phyloP scores from a whole-genome alignment of 2,329 filamentous ascomycete species.

The Pyrenophora tritici-repentis region DNA sequence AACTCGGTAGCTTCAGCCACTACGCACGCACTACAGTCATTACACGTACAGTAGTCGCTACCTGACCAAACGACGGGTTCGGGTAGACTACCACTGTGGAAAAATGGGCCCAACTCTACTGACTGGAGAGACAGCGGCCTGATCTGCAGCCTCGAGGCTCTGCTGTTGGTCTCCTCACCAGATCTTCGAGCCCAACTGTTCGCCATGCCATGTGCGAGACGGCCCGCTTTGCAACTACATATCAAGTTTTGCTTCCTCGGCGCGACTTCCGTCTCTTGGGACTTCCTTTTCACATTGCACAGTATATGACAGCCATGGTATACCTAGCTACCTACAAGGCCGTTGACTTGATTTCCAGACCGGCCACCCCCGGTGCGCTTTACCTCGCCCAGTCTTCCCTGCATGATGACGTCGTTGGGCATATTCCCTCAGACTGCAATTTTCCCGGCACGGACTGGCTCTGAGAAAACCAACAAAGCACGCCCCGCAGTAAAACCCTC shows the following conservation, averaged over 20 bases:
- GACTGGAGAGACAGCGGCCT: conserved; percentile 2
- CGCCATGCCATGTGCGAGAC: conserved; percentile 19
- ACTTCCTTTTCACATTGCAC: not conserved
- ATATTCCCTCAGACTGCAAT: conserved; percentile 6
- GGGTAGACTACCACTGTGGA: conserved; percentile 3
- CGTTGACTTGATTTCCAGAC: conserved; percentile 5
- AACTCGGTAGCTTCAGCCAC: conserved; percentile 13
- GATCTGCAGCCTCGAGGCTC: conserved; percentile 24
- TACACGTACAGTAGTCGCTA: conserved; percentile 6
- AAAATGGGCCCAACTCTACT: conserved; percentile 6
- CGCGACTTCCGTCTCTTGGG: not conserved
- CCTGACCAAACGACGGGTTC: conserved; percentile 21
- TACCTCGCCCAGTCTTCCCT: conserved; percentile 9
- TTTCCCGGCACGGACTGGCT: conserved; percentile 1
- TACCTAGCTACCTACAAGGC: not conserved
- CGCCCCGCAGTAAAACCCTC: no score
- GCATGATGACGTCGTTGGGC: conserved; percentile 15
- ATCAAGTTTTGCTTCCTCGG: not conserved
- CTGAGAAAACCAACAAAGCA: conserved; percentile 1
- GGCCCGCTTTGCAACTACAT: conserved; percentile 13
- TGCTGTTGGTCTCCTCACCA: conserved; percentile 10
- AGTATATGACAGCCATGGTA: not conserved
- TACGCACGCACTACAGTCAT: not conserved
- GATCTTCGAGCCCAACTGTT: conserved; percentile 20
- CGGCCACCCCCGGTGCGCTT: not conserved